phyloP scores from a whole-genome alignment of 2,329 filamentous ascomycete genomes.

The Neofusicoccum kwambonambiense region DNA sequence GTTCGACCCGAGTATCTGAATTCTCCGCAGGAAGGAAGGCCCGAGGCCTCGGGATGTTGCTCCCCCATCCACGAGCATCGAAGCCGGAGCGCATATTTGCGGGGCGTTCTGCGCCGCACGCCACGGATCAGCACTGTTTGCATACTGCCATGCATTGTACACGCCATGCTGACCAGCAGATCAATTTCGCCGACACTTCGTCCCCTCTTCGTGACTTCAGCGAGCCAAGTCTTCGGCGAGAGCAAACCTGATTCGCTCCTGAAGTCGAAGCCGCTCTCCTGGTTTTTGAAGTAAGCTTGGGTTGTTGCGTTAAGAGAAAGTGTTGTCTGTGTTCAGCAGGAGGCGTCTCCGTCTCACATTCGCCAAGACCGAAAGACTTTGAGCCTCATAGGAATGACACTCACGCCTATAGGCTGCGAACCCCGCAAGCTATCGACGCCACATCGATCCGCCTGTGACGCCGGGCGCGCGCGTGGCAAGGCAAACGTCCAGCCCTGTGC shows the following conservation, averaged over 20 bases:
- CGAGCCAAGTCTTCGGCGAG: no score
- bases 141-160: not conserved
- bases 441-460: slow-evolving; percentile 2
- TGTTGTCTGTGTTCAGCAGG: not conserved
- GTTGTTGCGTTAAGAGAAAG: not conserved
- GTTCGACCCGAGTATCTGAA: not conserved
- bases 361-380: not conserved
- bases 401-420: not conserved
- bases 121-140: not conserved
- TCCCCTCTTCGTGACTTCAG: no score
- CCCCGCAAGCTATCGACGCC: not conserved
- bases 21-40: not conserved
- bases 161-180: not conserved
- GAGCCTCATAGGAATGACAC: not conserved
- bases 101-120: not conserved
- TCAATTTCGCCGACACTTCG: no score
- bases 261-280: not conserved
- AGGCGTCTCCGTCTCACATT: not conserved
- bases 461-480: slow-evolving; percentile 8
- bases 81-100: not conserved
- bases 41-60: not conserved
- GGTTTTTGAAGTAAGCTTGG: not conserved
- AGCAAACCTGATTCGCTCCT: no score
- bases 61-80: not conserved
- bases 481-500: not conserved